Base-by-base conservation (phyloP, 2,329 filamentous ascomycete species). In the Fusarium penzigii region DNA sequence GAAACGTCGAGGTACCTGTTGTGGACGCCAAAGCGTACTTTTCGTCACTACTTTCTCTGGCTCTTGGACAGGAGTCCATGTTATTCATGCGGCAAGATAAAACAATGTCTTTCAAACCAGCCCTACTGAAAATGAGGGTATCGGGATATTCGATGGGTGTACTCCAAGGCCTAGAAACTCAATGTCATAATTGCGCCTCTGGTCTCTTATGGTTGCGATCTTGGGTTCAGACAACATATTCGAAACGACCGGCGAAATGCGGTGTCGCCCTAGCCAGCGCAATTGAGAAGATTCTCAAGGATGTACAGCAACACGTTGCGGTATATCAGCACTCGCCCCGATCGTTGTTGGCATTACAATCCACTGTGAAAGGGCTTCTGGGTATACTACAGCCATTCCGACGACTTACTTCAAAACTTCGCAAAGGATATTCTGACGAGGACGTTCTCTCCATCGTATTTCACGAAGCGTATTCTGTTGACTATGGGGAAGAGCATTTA, bases 41-140 rank as follows among this genome's bases (percentile, higher is more conserved):
- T 45, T 69, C 77, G 16, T 86, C 85, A 11, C 72, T 93, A 1
- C 75, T 88, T 55, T 81, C 84, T 12, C 74, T 93, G 1, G 83
- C 84, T 0, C 78, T 92, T 6, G 90, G 89, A 1, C 79, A 88
- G 44, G 86, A 85, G 39, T 92, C 89, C 0, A 76, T 88, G 2
- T 79, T 94, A 34, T 94, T 90, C 67, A 65, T 70, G 0, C 90
- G 83, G 77, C 75, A 86, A 46, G 67, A 75, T 2, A 73, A 75
- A 3, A 75, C 76, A 29, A 71, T 70, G 20, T 73, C 72, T 0
- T 90, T 92, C 60, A 68, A 72, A 14, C 75, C 79, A 10, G 69
- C 71, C 2, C 61, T 81, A 1, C 62, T 74, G 1, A 68, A 72
- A 7, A 73, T 83, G 54, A 76, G 82, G 44, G 75, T 85, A 40